Evolutionary conservation across 2,329 filamentous ascomycete genomes (phyloP), one percentile per base, ranked within the genome.

Genomic region (Talaromyces funiculosus): DNA sequence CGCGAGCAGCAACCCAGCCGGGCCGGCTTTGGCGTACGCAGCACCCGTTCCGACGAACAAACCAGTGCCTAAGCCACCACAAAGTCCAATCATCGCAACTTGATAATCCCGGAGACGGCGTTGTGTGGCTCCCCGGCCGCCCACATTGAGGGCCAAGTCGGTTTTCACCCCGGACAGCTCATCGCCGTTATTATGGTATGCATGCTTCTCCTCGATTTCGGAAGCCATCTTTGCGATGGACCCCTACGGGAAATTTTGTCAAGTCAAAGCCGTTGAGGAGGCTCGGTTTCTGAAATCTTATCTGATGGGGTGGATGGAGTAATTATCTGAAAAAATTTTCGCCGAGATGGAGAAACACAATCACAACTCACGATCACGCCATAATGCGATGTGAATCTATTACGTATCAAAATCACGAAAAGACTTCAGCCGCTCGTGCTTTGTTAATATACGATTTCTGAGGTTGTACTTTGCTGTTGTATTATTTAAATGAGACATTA

Each of bases 51-150:
- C 80, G 10, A 84, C 73, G 68, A 85, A 84, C 0, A 84, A 71
- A 63, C 82, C 82, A 2, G 81, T 83, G 43, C 80, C 79, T 60
- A 85, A 84, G 4, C 82, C 83, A 60, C 83, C 82, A 58, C 82
- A 82, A 14, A 86, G 75, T n/a, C 83, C 83, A 58, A 85, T 84
- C 59, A 60, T 60, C 22, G 53, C 31, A 14, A 60, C 16, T 12
- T 60, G 59, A 38, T 73, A 73, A 58, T 72, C 71, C 29, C 67
- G 67, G 59, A 73, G 65, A n/a, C 71, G 70, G 18, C 71, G 70
- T 57, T 73, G 71, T 10, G 69, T 68, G 12, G 65, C 68, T 49
- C 67, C 71, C 22, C 70, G 71, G 35, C 71, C 71, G 29, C 71
- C 71, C 3, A 72, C 66, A 61, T 73, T 73, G 62, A 73, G 63